phyloP scores from a whole-genome alignment of 78 protist species.

The slime mould (Dictyostelium discoideum) region DNA sequence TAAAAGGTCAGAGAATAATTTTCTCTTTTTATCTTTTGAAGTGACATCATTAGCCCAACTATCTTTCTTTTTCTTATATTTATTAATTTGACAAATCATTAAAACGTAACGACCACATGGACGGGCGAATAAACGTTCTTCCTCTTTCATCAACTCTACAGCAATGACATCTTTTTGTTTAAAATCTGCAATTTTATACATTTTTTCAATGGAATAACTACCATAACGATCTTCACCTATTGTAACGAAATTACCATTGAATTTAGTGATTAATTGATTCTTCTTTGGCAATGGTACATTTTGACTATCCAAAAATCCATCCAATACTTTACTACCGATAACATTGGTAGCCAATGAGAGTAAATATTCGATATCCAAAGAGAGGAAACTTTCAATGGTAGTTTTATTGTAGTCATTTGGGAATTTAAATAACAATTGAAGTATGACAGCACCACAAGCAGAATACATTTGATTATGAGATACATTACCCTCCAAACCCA shows the following conservation, averaged over 20 bases:
- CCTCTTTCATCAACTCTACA: slow-evolving; percentile 20
- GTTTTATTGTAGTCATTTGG: neutral
- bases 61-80: slow-evolving; percentile 52
- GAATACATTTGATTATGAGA: slow-evolving; percentile 25
- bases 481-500: slow-evolving; percentile 8
- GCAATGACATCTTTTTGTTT: slow-evolving; percentile 30
- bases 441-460: slow-evolving; percentile 34
- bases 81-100: slow-evolving; percentile 37
- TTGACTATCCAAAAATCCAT: slow-evolving; percentile 23
- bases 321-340: slow-evolving; percentile 52
- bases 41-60: slow-evolving; percentile 13
- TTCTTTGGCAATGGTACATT: neutral
- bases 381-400: slow-evolving; percentile 19
- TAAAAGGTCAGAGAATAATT: slow-evolving; percentile 37
- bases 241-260: slow-evolving; percentile 26
- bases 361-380: neutral
- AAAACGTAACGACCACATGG: slow-evolving; percentile 47
- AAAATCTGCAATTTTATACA: slow-evolving; percentile 28
- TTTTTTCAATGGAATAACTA: slow-evolving; percentile 34
- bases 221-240: slow-evolving; percentile 59
- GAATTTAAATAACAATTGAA: slow-evolving; percentile 28
- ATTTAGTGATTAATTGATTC: slow-evolving; percentile 7
- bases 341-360: neutral
- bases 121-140: slow-evolving; percentile 7
- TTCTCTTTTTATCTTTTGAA: slow-evolving; percentile 53